Evolutionary conservation across 2,329 filamentous ascomycete species (phyloP).

Genomic region (Colletotrichum lindemuthianum): DNA sequence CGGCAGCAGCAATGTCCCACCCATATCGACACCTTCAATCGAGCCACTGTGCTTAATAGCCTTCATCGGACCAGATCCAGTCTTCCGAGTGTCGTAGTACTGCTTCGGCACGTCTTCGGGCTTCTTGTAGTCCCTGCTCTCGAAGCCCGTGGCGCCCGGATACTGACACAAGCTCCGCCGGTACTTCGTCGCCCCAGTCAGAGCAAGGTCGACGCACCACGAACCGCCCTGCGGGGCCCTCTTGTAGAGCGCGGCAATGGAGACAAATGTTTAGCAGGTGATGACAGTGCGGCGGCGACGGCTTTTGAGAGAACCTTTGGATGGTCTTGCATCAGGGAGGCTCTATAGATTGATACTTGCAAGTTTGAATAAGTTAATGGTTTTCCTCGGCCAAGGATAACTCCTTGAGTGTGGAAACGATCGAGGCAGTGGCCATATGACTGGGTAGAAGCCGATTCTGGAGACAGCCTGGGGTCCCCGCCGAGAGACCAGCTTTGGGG

Average conservation of each 20-base stretch:
- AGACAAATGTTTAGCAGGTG: too few species aligned
- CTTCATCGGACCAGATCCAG: slow-evolving; percentile 56
- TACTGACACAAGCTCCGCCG: slow-evolving; percentile 64
- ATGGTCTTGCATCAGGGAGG: too few species aligned
- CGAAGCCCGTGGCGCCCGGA: slow-evolving; percentile 54
- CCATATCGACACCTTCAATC: slow-evolving; percentile 56
- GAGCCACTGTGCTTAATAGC: slow-evolving; percentile 59
- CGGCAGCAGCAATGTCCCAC: slow-evolving; percentile 57
- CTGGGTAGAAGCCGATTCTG: too few species aligned
- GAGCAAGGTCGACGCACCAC: slow-evolving; percentile 64
- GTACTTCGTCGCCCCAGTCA: slow-evolving; percentile 59
- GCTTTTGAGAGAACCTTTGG: too few species aligned
- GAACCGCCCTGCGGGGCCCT: slow-evolving; percentile 55
- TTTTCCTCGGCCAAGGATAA: too few species aligned
- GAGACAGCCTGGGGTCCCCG: too few species aligned
- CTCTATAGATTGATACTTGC: too few species aligned
- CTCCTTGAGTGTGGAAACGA: too few species aligned
- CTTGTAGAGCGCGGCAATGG: slow-evolving; percentile 58
- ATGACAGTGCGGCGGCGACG: too few species aligned
- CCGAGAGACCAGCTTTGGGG: too few species aligned
- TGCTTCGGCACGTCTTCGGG: slow-evolving; percentile 43
- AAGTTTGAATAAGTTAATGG: too few species aligned
- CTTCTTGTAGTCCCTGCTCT: slow-evolving; percentile 44
- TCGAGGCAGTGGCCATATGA: too few species aligned
- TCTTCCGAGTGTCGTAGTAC: slow-evolving; percentile 56